Conservation (phyloP, 2,329 filamentous ascomycete species). For the Drechslerella coelobrocha region DNA sequence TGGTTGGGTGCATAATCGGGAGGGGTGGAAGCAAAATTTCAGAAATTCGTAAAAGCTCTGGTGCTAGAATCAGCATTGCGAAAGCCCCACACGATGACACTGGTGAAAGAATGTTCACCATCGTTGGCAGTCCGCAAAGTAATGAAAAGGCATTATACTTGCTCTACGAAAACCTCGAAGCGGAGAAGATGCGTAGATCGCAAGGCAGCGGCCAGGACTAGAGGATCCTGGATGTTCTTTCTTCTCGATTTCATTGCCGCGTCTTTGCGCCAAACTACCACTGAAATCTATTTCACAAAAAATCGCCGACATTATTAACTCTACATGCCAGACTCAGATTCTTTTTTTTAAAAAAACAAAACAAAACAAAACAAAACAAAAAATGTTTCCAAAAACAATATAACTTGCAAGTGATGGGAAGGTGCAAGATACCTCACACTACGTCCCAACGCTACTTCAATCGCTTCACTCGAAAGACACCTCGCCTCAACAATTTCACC, state of each 20-base stretch:
- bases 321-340: not conserved
- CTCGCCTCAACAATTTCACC: not conserved
- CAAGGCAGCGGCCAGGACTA: conserved; percentile 69
- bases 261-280: conserved; percentile 43
- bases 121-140: conserved; percentile 90
- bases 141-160: conserved; percentile 97
- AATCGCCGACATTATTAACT: conserved; percentile 29
- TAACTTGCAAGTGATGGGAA: not conserved
- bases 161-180: conserved; percentile 97
- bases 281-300: conserved; percentile 20
- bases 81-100: conserved; percentile 92
- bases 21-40: conserved; percentile 95
- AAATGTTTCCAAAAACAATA: not conserved
- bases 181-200: conserved; percentile 97
- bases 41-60: conserved; percentile 96
- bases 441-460: not conserved
- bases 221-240: conserved; percentile 53
- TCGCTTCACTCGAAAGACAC: not conserved
- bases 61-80: conserved; percentile 74
- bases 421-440: not conserved
- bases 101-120: conserved; percentile 99
- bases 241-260: conserved; percentile 50
- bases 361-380: conserved; percentile 3
- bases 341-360: not conserved
- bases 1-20: conserved; percentile 99